Evolutionary conservation across 2,329 filamentous ascomycete species (phyloP), one percentile per base, ranked within the genome.

Genomic region (Chaetothyriales sp.): DNA sequence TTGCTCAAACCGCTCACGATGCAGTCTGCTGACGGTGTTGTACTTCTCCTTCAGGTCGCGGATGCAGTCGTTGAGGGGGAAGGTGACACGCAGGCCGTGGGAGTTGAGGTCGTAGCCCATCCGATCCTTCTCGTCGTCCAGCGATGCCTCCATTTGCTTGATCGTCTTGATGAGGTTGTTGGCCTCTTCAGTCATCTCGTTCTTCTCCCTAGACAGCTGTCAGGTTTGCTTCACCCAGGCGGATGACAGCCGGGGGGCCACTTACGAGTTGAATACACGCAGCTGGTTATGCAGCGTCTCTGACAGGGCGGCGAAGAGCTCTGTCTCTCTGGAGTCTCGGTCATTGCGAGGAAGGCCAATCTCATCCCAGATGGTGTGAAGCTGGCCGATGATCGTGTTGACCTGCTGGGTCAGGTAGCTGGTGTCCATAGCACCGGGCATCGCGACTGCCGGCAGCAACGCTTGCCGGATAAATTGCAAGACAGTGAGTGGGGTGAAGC

Each of bases 311-410:
- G 81, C 77, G 67, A 96, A 96, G 55, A 98, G 80, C 88, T 95
- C 87, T 65, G 86, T 79, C 66, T 96, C 90, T 62, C 92, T 78
- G 47, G 79, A 76, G 65, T 96, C 88, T 63, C 92, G 84, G 68
- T 96, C 92, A 80, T 95, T 88, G 63, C 73, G 80, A 25, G 90
- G 80, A n/a, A 98, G 85, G 53, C 92, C 92, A 63, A 98, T 98
- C 65, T 98, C 90, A 67, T 98, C 92, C 64, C 95, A 98, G 52
- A 96, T 78, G 58, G 84, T 85, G 69, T 96, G 90, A 54, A 98
- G 78, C 70, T 95, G 88, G 67, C 80, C 80, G 65, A 96, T 88
- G 64, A 95, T 95, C 62, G 79, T 87, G 60, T 87, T 92, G 70
- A 98, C 86, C 78, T 96, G 92, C 67, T 93, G 87, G 61, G 87